Base-by-base conservation (phyloP, 2,329 filamentous ascomycete genomes). In the Trichoderma koningiopsis region DNA sequence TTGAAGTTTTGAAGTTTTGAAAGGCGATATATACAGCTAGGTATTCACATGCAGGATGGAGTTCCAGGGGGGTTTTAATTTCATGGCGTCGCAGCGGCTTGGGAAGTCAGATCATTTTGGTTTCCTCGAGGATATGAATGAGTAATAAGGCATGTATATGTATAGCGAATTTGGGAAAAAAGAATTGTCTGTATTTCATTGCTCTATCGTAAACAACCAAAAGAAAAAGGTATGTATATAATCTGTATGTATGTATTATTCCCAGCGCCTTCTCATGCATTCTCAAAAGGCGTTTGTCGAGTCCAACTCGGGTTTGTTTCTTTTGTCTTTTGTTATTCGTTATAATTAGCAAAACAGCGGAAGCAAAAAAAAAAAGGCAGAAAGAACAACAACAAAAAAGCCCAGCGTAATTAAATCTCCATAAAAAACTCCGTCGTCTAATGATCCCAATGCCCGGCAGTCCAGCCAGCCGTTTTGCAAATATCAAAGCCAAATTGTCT, bases 341-440 rank as follows among this genome's bases (percentile, higher is more conserved):
- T 43, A n/a, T 10, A n/a, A 49, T 8, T 24, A 52, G n/a, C n/a
- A 58, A 66, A 56, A 57, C 37, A 40, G 16, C 14, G 19, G 16
- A 7, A 4, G 6, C 14, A 40, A 7, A 4, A 11, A 16, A 40
- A 40, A 16, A 40, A 40, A 16, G 0, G 13, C 2, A 16, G 37
- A 8, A 14, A 40, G 4, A 6, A 19, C 19, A 43, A 43, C 5
- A 43, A 19, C 5, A 43, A 43, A 43, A n/a, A 43, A 4, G 40
- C 2, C 40, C 40, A 58, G 53, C 27, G 53, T 55, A 52, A 49
- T 24, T 4, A 67, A 67, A 67, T 59, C 55, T 58, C 63, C 63
- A 8, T 5, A 3, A 47, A 47, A 64, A 64, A 63, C 66, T 40
- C 66, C 66, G 7, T 49, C 56, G 40, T 68, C 60, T 67, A 67